Evolutionary conservation across 1,284 basidiomycete species (phyloP).

Genomic region (Ustilago sp.): DNA sequence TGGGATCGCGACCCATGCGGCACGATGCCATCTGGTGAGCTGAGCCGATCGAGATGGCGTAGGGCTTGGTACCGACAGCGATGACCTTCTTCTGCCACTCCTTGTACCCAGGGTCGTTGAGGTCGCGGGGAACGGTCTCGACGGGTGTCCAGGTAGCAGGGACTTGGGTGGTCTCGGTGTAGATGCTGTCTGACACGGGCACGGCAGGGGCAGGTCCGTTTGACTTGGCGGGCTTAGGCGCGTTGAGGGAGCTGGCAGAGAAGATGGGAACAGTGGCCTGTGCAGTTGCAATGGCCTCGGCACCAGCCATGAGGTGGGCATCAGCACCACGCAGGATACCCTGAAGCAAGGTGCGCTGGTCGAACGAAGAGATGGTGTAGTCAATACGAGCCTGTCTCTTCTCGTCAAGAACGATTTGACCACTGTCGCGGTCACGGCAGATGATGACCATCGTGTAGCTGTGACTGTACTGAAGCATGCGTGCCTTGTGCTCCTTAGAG

Average conservation of each 20-base stretch:
- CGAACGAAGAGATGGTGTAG: conserved; percentile 70
- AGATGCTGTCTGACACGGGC: conserved; percentile 29
- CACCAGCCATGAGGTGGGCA: conserved; percentile 71
- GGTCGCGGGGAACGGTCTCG: conserved; percentile 54
- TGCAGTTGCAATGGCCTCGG: conserved; percentile 69
- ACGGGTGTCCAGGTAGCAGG: conserved; percentile 58
- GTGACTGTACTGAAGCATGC: conserved; percentile 68
- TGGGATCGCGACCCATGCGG: conserved; percentile 69
- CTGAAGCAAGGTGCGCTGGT: conserved; percentile 68
- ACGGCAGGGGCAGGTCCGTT: conserved; percentile 16
- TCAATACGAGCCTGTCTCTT: conserved; percentile 69
- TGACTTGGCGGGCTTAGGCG: conserved; percentile 12
- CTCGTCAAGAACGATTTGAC: conserved; percentile 70
- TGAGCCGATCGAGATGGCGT: conserved; percentile 53
- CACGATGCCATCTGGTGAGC: conserved; percentile 71
- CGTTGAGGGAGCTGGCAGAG: conserved; percentile 16
- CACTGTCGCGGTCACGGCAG: conserved; percentile 67
- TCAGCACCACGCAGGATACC: conserved; percentile 70
- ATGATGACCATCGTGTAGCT: conserved; percentile 67
- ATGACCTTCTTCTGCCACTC: conserved; percentile 65
- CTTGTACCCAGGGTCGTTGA: conserved; percentile 58
- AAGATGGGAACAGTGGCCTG: conserved; percentile 65
- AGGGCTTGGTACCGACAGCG: conserved; percentile 51
- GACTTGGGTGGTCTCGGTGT: conserved; percentile 59
- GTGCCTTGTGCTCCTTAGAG: conserved; percentile 69